Percentiles rank a stretch among this genome's conserved stretches.
phyloP scores from a whole-genome alignment of 2,329 filamentous ascomycete genomes.

The Polychaeton citri region DNA sequence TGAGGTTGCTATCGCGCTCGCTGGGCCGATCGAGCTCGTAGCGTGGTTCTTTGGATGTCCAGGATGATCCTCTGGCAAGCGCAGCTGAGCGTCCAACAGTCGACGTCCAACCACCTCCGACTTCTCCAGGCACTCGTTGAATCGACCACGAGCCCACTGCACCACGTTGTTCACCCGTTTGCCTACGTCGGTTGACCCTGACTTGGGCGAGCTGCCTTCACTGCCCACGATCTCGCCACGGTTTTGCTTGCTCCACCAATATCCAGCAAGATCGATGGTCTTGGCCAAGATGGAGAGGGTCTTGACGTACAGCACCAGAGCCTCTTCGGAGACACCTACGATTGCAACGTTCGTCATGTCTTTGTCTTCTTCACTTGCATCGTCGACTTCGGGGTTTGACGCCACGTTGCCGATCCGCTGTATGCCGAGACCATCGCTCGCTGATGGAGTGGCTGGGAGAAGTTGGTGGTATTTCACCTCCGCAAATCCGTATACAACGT shows the following conservation, averaged over 20 bases:
- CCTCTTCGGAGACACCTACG: slow-evolving; percentile 81
- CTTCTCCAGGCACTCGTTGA: slow-evolving; percentile 96
- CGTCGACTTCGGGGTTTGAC: slow-evolving; percentile 27
- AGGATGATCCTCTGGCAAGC: slow-evolving; percentile 71
- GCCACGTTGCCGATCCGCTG: slow-evolving; percentile 32
- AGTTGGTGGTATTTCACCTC: slow-evolving; percentile 98
- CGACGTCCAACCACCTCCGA: slow-evolving; percentile 86
- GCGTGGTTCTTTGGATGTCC: slow-evolving; percentile 71
- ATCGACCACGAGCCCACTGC: slow-evolving; percentile 84
- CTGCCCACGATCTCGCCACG: slow-evolving; percentile 40
- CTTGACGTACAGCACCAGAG: slow-evolving; percentile 91
- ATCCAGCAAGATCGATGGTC: slow-evolving; percentile 86
- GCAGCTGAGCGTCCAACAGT: slow-evolving; percentile 71
- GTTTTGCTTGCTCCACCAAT: slow-evolving; percentile 56
- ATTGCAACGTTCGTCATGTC: slow-evolving; percentile 76
- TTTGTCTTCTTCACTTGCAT: slow-evolving; percentile 46
- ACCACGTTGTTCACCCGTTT: slow-evolving; percentile 78
- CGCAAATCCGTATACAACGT: slow-evolving; percentile 94
- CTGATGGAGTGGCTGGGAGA: slow-evolving; percentile 73
- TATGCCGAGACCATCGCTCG: slow-evolving; percentile 53
- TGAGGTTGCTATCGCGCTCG: slow-evolving; percentile 47
- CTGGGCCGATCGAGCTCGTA: slow-evolving; percentile 34
- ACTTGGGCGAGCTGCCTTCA: slow-evolving; percentile 20
- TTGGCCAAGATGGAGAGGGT: slow-evolving; percentile 78
- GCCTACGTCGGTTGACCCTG: slow-evolving; percentile 13